phyloP scores from a whole-genome alignment of 73 alveolate species.

The Paramecium biaurelia region DNA sequence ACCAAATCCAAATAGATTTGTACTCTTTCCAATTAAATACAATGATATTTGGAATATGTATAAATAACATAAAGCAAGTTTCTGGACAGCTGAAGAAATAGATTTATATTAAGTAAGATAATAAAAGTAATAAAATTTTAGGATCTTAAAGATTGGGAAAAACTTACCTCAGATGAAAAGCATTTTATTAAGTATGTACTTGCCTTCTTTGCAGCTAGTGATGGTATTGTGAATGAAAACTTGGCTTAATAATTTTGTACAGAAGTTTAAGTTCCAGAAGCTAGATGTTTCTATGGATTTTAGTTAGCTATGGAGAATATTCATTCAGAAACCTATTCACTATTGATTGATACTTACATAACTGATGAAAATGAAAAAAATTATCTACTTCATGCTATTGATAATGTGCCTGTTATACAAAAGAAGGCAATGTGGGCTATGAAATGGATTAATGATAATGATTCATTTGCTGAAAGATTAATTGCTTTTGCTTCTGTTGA shows the following conservation, averaged over 20 bases:
- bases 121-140: not conserved
- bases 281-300: conserved; percentile 97
- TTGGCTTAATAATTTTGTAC: conserved; percentile 82
- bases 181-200: conserved; percentile 96
- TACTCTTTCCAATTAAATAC: conserved; percentile 88
- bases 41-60: conserved; percentile 96
- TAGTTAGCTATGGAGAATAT: conserved; percentile 97
- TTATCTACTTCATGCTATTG: conserved; percentile 86
- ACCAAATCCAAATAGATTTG: conserved; percentile 88
- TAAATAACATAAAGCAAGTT: conserved; percentile 89
- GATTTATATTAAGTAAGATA: conserved; percentile 71
- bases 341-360: conserved; percentile 88
- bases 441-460: conserved; percentile 84
- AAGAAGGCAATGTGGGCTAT: conserved; percentile 97
- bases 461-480: conserved; percentile 88
- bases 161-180: conserved; percentile 78
- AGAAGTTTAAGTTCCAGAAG: conserved; percentile 94
- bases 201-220: conserved; percentile 98
- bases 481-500: conserved; percentile 97
- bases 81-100: conserved; percentile 97
- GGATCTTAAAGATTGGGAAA: conserved; percentile 91
- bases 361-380: conserved; percentile 78
- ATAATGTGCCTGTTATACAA: conserved; percentile 80
- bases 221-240: conserved; percentile 96
- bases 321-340: conserved; percentile 94